phyloP scores from a whole-genome alignment of 2,329 filamentous ascomycete species.

The Talaromyces piceae region DNA sequence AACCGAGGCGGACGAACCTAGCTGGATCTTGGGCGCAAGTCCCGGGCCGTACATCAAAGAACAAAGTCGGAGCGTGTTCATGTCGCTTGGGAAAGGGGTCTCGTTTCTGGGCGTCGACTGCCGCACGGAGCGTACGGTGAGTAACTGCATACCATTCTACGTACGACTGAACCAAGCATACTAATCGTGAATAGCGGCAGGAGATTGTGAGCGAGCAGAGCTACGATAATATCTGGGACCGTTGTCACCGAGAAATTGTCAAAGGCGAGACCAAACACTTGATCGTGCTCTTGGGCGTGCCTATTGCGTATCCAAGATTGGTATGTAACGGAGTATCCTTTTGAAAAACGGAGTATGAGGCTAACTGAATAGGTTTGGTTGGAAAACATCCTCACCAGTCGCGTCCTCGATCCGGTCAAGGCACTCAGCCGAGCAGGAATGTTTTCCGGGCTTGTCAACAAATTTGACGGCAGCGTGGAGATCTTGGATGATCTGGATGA shows the following conservation, averaged over 20 bases:
- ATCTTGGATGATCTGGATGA: constrained; percentile 89
- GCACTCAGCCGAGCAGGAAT: constrained; percentile 74
- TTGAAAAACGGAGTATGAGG: not conserved
- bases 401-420: constrained; percentile 81
- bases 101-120: constrained; percentile 84
- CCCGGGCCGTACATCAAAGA: constrained; percentile 89
- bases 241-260: constrained; percentile 72
- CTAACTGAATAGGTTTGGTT: constrained; percentile 53
- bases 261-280: constrained; percentile 84
- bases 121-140: constrained; percentile 73
- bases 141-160: constrained; percentile 8
- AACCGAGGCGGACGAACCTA: constrained; percentile 75
- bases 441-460: constrained; percentile 73
- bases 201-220: constrained; percentile 74
- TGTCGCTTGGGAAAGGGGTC: constrained; percentile 71
- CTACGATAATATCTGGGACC: constrained; percentile 79
- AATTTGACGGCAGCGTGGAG: constrained; percentile 85
- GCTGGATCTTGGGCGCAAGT: constrained; percentile 73
- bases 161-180: constrained; percentile 1
- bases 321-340: constrained; percentile 42
- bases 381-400: constrained; percentile 68
- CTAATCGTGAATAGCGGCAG: constrained; percentile 46
- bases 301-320: constrained; percentile 70
- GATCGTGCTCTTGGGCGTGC: constrained; percentile 77
- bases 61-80: constrained; percentile 74